Conservation (phyloP, 2,329 filamentous ascomycete species). For the Epicoccum nigrum region DNA sequence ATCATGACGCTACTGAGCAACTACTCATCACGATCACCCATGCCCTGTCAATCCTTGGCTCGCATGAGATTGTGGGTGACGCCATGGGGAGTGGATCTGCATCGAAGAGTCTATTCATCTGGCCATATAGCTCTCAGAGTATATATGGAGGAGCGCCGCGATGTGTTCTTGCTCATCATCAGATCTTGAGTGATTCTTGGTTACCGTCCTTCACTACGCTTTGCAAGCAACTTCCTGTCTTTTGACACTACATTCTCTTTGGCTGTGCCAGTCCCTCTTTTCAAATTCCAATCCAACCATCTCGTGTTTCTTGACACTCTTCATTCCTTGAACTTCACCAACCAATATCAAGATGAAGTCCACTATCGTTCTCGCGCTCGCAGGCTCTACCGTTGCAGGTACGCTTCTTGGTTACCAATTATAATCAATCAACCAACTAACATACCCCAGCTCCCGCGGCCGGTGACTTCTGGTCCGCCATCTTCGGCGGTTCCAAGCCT, state of each 20-base stretch:
- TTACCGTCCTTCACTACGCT: slow-evolving; percentile 15
- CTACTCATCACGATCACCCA: slow-evolving; percentile 1
- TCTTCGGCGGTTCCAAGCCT: slow-evolving; percentile 19
- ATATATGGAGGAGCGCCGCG: slow-evolving; percentile 18
- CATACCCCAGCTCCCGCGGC: slow-evolving; percentile 15
- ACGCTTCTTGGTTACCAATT: background rate
- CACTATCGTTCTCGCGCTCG: slow-evolving; percentile 29
- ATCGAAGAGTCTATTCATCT: slow-evolving; percentile 19
- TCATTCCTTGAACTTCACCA: background rate
- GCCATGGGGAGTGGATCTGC: slow-evolving; percentile 7
- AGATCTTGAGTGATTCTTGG: slow-evolving; percentile 19
- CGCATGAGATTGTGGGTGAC: slow-evolving; percentile 5
- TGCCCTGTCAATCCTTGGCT: slow-evolving; percentile 20
- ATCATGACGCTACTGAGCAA: slow-evolving; percentile 15
- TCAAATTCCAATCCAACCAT: slow-evolving; percentile 4
- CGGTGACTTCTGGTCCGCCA: slow-evolving; percentile 17
- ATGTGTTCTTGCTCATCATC: slow-evolving; percentile 9
- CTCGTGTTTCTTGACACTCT: background rate
- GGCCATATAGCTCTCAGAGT: slow-evolving; percentile 9
- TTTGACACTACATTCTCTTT: slow-evolving; percentile 21
- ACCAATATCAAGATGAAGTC: slow-evolving; percentile 30
- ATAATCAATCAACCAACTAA: slow-evolving; percentile 3
- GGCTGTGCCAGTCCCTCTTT: slow-evolving; percentile 21
- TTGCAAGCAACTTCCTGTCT: slow-evolving; percentile 18
- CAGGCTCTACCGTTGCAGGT: slow-evolving; percentile 31